Conservation (phyloP, 2,329 filamentous ascomycete genomes). For the Colletotrichum gloeosporioides region DNA sequence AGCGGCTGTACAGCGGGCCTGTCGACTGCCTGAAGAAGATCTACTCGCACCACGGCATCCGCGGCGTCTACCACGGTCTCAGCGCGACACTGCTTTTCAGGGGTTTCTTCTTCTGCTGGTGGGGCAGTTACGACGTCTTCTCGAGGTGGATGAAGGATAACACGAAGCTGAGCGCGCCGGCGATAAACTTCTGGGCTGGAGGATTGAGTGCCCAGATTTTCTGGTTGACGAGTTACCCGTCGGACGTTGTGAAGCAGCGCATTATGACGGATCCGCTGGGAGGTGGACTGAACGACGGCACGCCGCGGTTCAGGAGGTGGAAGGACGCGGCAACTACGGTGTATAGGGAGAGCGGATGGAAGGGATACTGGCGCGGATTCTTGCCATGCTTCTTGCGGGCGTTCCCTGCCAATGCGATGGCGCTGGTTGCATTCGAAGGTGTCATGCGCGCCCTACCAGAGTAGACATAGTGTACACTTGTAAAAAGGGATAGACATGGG, state of each 20-base stretch:
- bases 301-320: conserved; percentile 76
- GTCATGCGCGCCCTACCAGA: conserved; percentile 74
- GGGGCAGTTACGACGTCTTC: conserved; percentile 91
- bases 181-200: conserved; percentile 96
- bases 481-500: neutral
- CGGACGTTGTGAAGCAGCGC: conserved; percentile 92
- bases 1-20: conserved; percentile 84
- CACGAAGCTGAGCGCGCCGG: conserved; percentile 76
- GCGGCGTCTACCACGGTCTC: conserved; percentile 86
- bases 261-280: conserved; percentile 96
- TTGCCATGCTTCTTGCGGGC: conserved; percentile 91
- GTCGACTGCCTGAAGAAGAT: conserved; percentile 82
- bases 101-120: conserved; percentile 97
- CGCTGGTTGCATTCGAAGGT: conserved; percentile 90
- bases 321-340: conserved; percentile 79
- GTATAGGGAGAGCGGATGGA: conserved; percentile 76
- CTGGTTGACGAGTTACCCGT: conserved; percentile 91
- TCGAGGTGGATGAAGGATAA: conserved; percentile 69
- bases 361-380: conserved; percentile 92
- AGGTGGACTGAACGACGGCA: conserved; percentile 69
- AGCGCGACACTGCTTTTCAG: conserved; percentile 86
- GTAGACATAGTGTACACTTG: neutral
- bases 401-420: conserved; percentile 95
- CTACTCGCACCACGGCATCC: conserved; percentile 72
- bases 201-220: conserved; percentile 93